These are phyloP conservation scores for Leccinellum albellum DNA, from an alignment of 768 basidiomycete genomes.

Conservation along the genomic window DNA sequence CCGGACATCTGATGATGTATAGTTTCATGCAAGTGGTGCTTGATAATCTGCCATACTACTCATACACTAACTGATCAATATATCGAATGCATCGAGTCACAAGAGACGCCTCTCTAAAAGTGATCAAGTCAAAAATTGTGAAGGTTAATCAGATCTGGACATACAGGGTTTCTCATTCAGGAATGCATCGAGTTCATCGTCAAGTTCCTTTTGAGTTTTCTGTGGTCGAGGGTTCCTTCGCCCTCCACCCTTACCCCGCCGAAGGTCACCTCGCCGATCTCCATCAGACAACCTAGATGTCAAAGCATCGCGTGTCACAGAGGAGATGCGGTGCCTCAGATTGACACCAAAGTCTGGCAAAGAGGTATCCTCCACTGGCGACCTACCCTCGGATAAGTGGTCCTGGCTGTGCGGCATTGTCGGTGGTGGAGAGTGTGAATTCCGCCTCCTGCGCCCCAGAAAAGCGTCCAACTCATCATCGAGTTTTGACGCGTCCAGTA, in stretches of 20 bases:
- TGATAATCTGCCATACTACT: constrained; percentile 1
- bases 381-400: constrained; percentile 50
- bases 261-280: constrained; percentile 25
- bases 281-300: constrained; percentile 16
- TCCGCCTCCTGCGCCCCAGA: constrained; percentile 44
- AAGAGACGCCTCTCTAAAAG: background rate
- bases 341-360: constrained; percentile 38
- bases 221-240: constrained; percentile 41
- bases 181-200: constrained; percentile 81
- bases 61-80: constrained; percentile 1
- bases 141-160: background rate
- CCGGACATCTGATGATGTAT: background rate
- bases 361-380: constrained; percentile 57
- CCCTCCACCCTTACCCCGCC: constrained; percentile 31
- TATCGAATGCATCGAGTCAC: background rate
- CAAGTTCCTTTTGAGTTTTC: constrained; percentile 73
- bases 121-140: constrained; percentile 3
- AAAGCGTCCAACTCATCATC: constrained; percentile 72
- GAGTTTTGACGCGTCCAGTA: constrained; percentile 41
- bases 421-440: constrained; percentile 42
- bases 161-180: constrained; percentile 47
- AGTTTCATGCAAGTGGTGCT: constrained; percentile 1
- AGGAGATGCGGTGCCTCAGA: constrained; percentile 45
- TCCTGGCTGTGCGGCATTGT: constrained; percentile 66
- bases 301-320: constrained; percentile 28